Evolutionary conservation across 2,329 filamentous ascomycete genomes (phyloP).

Genomic region (Fonsecaea multimorphosa): DNA sequence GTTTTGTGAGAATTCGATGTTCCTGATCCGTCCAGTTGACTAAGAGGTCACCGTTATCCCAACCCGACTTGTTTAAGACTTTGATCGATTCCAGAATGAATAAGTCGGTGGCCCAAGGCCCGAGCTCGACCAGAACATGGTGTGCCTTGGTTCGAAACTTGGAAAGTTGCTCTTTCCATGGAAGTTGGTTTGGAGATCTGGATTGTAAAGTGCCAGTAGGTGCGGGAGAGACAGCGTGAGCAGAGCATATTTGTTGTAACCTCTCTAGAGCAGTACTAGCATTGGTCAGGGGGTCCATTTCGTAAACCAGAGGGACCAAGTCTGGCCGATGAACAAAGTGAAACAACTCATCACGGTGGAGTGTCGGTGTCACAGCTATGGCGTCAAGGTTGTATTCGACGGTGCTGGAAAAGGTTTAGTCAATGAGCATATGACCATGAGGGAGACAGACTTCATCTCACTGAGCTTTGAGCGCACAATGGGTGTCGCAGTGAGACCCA

Average conservation of each 20-base stretch:
- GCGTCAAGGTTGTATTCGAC: neutral
- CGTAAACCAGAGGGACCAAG: neutral
- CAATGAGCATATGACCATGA: neutral
- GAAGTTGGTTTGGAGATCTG: neutral
- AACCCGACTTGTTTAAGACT: neutral
- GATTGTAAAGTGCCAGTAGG: neutral
- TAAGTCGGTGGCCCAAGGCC: neutral
- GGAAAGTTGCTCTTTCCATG: neutral
- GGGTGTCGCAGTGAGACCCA: neutral
- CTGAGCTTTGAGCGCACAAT: neutral
- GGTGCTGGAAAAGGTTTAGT: neutral
- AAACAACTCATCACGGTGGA: neutral
- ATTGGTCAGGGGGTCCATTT: neutral
- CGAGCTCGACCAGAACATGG: neutral
- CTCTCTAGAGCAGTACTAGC: neutral
- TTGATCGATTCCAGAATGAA: neutral
- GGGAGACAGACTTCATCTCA: neutral
- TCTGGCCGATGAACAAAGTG: neutral
- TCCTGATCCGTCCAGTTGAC: neutral
- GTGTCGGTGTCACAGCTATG: neutral
- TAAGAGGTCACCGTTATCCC: neutral
- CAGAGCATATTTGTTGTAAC: neutral
- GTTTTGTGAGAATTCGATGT: neutral
- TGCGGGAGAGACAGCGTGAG: neutral
- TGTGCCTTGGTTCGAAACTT: neutral